Percentiles rank a stretch among this genome's conserved stretches.
phyloP scores from a whole-genome alignment of 164 flowering plant species.

The Chloranthus sessilifolius region DNA sequence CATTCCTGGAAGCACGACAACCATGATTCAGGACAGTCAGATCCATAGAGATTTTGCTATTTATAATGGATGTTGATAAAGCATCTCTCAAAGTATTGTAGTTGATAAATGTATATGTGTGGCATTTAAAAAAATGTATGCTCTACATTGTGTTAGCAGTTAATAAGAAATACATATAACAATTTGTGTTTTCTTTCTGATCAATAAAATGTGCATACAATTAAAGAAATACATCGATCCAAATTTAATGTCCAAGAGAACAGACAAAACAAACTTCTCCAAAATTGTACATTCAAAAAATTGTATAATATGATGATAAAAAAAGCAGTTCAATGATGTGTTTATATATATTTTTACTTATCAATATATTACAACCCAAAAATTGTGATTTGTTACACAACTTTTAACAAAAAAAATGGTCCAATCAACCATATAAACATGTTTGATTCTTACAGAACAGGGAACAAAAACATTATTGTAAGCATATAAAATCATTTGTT shows the following conservation, averaged over 20 bases:
- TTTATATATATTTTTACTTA: too few species aligned
- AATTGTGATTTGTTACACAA: too few species aligned
- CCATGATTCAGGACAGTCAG: too few species aligned
- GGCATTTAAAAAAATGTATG: background rate
- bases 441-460: too few species aligned
- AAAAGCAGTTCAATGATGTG: background rate
- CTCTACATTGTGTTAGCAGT: background rate
- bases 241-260: background rate
- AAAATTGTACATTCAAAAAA: background rate
- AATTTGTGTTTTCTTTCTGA: background rate
- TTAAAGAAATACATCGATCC: background rate
- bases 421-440: too few species aligned
- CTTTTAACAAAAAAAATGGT: background rate
- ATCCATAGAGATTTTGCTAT: background rate
- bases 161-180: background rate
- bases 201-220: background rate
- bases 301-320: background rate
- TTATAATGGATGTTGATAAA: background rate
- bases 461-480: background rate
- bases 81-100: background rate
- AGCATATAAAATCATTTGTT: background rate
- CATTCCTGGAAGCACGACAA: conserved; percentile 45
- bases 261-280: background rate
- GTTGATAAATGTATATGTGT: background rate
- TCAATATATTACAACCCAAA: too few species aligned